Base-by-base conservation (phyloP, 441 rosid species). In the Oxalis stricta region DNA sequence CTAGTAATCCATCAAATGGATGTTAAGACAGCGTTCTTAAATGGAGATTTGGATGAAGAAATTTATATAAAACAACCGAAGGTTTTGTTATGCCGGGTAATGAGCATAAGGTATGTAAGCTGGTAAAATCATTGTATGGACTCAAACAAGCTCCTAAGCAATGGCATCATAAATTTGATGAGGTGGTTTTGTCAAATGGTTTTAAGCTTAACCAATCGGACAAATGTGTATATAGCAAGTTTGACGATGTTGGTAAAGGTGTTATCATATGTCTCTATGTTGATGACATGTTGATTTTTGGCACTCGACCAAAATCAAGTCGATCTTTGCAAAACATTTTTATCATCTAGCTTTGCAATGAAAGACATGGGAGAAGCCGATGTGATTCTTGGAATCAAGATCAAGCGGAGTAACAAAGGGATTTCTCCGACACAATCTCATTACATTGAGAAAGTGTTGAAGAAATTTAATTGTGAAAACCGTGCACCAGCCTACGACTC, bases 61-160 rank as follows among this genome's bases (percentile, higher is more conserved):
- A 15, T 32, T 9, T 38, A 38, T 5, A 17, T 38, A 0, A 13
- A 38, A 16, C 41, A 38, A 16, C 21, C 22, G 8, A 38, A 2
- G 21, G 41, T 9, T 38, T 38, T 2, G 5, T 38, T 7, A 9
- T 16, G 5, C 23, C 22, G 17, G 13, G n/a, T 0, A 38, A 38
- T 38, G 41, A 38, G 9, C 17, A 36, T 1, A 36, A 36, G 18
- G 40, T 36, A 11, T 36, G 6, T n/a, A 36, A 36, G 7, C 3
- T 36, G 18, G 40, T 18, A 1, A 14, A 36, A 12, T 7, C 21
- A 3, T 24, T 38, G 9, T 37, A 49, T 49, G 26, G 18, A 3
- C 6, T 49, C 16, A 49, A 43, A 9, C 11, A 43, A 28, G 45
- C 37, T 16, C 36, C 39, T 1, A 30, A 49, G 40, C n/a, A 49